These are phyloP conservation scores for Fusarium albosuccineum DNA, from an alignment of 2,329 filamentous ascomycete genomes.

Conservation along the genomic window DNA sequence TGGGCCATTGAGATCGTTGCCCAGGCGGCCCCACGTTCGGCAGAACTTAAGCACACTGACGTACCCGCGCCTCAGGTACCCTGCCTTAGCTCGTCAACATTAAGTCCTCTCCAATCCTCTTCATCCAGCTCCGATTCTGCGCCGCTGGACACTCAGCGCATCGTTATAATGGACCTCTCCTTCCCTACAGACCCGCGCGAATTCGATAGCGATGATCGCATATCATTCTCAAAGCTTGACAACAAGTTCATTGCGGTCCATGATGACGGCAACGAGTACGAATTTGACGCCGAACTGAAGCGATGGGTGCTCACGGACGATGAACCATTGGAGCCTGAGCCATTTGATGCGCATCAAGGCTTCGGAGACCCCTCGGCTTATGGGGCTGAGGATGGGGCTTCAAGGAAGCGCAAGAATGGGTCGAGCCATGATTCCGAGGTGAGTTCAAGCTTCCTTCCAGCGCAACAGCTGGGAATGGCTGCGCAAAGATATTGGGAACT, in stretches of 20 bases:
- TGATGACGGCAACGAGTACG: constrained; percentile 86
- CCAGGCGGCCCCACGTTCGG: constrained; percentile 31
- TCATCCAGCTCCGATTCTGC: background rate
- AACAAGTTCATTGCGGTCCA: constrained; percentile 87
- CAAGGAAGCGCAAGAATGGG: constrained; percentile 60
- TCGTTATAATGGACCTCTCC: constrained; percentile 48
- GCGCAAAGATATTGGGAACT: background rate
- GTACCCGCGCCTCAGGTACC: constrained; percentile 40
- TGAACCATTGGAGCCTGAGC: constrained; percentile 55
- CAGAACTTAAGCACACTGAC: constrained; percentile 35
- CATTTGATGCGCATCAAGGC: constrained; percentile 55
- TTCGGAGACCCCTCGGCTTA: constrained; percentile 42
- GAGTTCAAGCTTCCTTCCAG: constrained; percentile 44
- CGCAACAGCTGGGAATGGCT: background rate
- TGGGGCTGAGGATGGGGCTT: constrained; percentile 43
- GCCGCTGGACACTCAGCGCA: background rate
- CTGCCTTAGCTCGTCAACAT: constrained; percentile 23
- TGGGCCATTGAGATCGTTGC: constrained; percentile 13
- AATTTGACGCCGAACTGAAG: constrained; percentile 78
- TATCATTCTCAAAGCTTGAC: constrained; percentile 88
- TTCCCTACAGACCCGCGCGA: constrained; percentile 73
- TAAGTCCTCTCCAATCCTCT: too few relatives aligned
- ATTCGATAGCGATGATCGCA: constrained; percentile 83
- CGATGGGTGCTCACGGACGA: constrained; percentile 80
- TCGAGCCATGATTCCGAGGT: constrained; percentile 57